These are phyloP conservation scores for Aristolochia contorta DNA, from an alignment of 164 flowering plant species.

Conservation along the genomic window DNA sequence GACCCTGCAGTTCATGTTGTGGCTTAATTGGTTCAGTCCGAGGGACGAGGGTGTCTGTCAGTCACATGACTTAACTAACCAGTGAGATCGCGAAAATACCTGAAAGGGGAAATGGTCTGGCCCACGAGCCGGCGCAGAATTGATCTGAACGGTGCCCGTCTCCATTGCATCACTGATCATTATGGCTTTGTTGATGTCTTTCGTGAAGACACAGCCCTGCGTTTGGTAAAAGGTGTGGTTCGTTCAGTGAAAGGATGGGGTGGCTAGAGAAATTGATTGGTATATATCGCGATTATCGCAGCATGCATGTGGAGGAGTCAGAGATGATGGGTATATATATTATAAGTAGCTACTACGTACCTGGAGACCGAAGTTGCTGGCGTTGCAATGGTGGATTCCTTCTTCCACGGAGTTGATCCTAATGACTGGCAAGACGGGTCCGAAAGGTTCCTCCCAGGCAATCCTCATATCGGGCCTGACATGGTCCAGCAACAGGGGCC, in stretches of 20 bases:
- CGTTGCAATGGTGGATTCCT: slow-evolving; percentile 98
- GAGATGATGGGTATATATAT: not conserved
- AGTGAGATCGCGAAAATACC: slow-evolving; percentile 24
- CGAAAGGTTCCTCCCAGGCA: slow-evolving; percentile 99
- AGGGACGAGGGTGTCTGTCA: too few species aligned
- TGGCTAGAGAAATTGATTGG: not conserved
- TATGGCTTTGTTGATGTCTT: slow-evolving; percentile 94
- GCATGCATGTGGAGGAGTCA: not conserved
- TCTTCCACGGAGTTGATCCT: slow-evolving; percentile 85
- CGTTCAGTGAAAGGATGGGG: not conserved
- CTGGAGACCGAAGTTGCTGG: slow-evolving; percentile 99
- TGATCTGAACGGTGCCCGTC: slow-evolving; percentile 92
- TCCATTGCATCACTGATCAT: slow-evolving; percentile 97
- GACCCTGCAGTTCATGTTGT: slow-evolving; percentile 49
- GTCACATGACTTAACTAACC: too few species aligned
- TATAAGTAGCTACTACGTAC: slow-evolving; percentile 27
- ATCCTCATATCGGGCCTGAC: slow-evolving; percentile 97
- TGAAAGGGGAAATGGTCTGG: slow-evolving; percentile 99
- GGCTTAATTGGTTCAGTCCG: too few species aligned
- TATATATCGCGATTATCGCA: too few species aligned
- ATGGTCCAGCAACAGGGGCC: slow-evolving; percentile 91
- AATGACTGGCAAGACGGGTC: slow-evolving; percentile 87
- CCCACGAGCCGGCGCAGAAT: slow-evolving; percentile 98
- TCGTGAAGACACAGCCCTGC: slow-evolving; percentile 93
- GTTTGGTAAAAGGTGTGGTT: not conserved